Base-by-base conservation (phyloP, 2,329 filamentous ascomycete species). In the Talaromyces sp. region DNA sequence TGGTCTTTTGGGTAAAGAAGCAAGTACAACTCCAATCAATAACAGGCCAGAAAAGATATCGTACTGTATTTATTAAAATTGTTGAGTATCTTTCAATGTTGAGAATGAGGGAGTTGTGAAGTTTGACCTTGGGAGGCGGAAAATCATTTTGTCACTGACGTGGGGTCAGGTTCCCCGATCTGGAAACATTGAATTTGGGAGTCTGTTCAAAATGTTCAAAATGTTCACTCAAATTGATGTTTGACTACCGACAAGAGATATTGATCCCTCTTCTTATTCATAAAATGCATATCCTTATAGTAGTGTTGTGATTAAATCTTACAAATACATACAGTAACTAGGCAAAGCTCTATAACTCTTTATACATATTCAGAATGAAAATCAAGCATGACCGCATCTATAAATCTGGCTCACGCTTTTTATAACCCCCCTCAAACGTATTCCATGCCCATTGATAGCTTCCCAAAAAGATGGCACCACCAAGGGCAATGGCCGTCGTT, bases 401-500 rank as follows among this genome's bases (percentile, higher is more conserved):
- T 28, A 39, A 11, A 17, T 57, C 44, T 33, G n/a, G 15, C 10
- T 60, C 52, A 36, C 58, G 52, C 22, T 60, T 47, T 27, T 39
- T 55, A 58, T 58, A 60, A 4, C 58, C 70, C 6, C 81, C 78
- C 59, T 85, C 82, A 68, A 96, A 75, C 33, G 86, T 80, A 78
- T 96, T 96, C 68, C 88, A 89, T 25, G 88, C 89, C 86, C 88
- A 95, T 75, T 96, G 92, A 75, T 97, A 97, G 69, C 90, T 93
- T 0, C 93, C 95, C 71, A 98, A 75, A 78, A 99, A 99, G 36
- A 99, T 92, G 11, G 93, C 92, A 1, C 95, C 95, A 3, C 95
- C 95, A 61, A 91, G 89, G 67, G 91, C 95, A 72, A 99, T 99
- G 93, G 95, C 98, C 64, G 91, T 88, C 10, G 96, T 88, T 58